These are phyloP conservation scores for Teratosphaeria nubilosa DNA, from an alignment of 2,329 filamentous ascomycete species.

Conservation along the genomic window DNA sequence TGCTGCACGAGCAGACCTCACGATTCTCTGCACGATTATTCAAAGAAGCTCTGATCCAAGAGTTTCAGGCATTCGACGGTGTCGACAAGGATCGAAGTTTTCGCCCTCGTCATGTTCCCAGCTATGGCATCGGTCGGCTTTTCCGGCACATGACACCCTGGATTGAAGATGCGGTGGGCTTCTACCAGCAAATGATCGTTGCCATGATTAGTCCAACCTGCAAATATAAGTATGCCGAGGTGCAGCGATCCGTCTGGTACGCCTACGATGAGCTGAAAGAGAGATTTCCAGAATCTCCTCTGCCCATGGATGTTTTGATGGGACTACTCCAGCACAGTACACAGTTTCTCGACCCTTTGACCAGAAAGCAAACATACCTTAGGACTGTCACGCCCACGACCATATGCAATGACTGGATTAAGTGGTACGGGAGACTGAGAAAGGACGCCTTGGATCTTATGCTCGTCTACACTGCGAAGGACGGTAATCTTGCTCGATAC, in stretches of 20 bases:
- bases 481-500: constrained; percentile 25
- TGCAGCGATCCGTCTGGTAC: constrained; percentile 10
- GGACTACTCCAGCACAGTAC: constrained; percentile 7
- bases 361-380: neutral
- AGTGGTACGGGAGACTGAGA: constrained; percentile 12
- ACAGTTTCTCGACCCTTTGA: neutral
- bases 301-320: constrained; percentile 6
- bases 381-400: neutral
- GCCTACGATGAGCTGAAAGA: constrained; percentile 7
- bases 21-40: constrained; percentile 9
- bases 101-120: neutral
- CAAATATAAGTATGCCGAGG: constrained; percentile 2
- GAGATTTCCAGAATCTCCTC: neutral
- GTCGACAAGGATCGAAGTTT: neutral
- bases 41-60: constrained; percentile 10
- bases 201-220: constrained; percentile 3
- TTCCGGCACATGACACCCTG: constrained; percentile 6
- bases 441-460: constrained; percentile 9
- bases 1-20: neutral
- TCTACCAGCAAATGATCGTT: constrained; percentile 7
- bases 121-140: constrained; percentile 5
- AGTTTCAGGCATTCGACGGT: constrained; percentile 3
- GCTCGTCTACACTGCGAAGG: constrained; percentile 22
- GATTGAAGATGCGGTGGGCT: constrained; percentile 2
- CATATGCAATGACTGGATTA: constrained; percentile 18